phyloP scores from a whole-genome alignment of 306 rosid genomes.

The Casuarina equisetifolia region DNA sequence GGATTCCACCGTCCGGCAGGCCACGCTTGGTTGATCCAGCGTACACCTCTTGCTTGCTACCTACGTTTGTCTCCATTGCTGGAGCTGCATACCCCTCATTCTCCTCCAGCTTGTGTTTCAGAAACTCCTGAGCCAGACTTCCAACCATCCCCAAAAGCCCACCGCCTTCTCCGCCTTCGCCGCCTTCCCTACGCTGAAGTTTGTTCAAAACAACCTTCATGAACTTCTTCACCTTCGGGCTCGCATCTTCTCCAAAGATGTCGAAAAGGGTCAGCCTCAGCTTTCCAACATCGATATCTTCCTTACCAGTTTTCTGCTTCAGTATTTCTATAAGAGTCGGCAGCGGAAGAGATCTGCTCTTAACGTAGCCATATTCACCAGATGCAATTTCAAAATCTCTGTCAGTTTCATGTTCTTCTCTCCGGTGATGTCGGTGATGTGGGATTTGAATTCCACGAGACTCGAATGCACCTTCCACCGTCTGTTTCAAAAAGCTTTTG shows the following conservation, averaged over 20 bases:
- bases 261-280: constrained; percentile 77
- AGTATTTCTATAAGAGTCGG: constrained; percentile 82
- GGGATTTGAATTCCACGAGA: constrained; percentile 82
- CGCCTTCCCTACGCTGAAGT: constrained; percentile 41
- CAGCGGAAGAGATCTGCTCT: constrained; percentile 63
- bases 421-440: constrained; percentile 14
- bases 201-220: constrained; percentile 53
- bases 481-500: constrained; percentile 53
- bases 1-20: constrained; percentile 49
- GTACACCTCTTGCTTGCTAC: constrained; percentile 49
- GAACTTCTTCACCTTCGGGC: constrained; percentile 83
- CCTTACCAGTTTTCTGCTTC: constrained; percentile 89
- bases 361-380: constrained; percentile 46
- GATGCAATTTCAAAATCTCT: constrained; percentile 47
- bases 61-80: constrained; percentile 58
- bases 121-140: constrained; percentile 72
- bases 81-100: constrained; percentile 70
- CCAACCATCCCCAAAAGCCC: constrained; percentile 64
- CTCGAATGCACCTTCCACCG: constrained; percentile 51
- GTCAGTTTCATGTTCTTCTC: constrained; percentile 35
- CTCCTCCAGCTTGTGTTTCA: constrained; percentile 49
- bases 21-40: constrained; percentile 48
- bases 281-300: constrained; percentile 85
- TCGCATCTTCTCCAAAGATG: constrained; percentile 67
- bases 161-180: constrained; percentile 38